These are phyloP conservation scores for Rhizopogon parksii DNA, from an alignment of 1,284 basidiomycete species.

Conservation along the genomic window DNA sequence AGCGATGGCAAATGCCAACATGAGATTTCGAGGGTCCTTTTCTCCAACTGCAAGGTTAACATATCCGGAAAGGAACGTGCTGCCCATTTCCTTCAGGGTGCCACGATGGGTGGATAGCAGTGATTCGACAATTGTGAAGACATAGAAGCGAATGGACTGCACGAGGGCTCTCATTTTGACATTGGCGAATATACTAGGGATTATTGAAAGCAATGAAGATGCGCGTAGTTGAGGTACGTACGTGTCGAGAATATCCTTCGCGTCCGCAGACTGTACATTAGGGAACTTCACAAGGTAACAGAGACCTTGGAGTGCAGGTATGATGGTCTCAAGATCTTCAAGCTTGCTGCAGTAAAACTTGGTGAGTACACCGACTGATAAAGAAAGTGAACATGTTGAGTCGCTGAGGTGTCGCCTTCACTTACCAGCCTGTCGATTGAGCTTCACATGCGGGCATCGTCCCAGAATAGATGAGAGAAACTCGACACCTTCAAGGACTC, in stretches of 20 bases:
- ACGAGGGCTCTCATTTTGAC: slow-evolving; percentile 79
- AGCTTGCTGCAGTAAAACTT: slow-evolving; percentile 84
- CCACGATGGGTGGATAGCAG: slow-evolving; percentile 66
- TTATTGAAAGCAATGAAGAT: neutral
- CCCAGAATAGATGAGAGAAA: slow-evolving; percentile 64
- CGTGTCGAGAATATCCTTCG: slow-evolving; percentile 62
- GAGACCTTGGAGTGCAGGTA: slow-evolving; percentile 72
- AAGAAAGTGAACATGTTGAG: slow-evolving; percentile 9
- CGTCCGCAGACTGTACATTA: slow-evolving; percentile 67
- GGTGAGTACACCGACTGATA: slow-evolving; percentile 71
- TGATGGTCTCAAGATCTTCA: slow-evolving; percentile 76
- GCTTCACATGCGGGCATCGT: slow-evolving; percentile 51
- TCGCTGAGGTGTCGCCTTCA: slow-evolving; percentile 2
- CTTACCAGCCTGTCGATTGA: slow-evolving; percentile 81
- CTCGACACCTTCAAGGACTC: slow-evolving; percentile 54
- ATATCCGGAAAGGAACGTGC: slow-evolving; percentile 74
- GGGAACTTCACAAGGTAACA: slow-evolving; percentile 60
- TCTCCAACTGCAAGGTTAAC: slow-evolving; percentile 83
- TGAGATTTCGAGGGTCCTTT: slow-evolving; percentile 94
- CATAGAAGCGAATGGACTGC: slow-evolving; percentile 76
- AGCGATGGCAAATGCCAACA: slow-evolving; percentile 85
- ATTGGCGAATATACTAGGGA: slow-evolving; percentile 63
- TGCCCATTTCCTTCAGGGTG: slow-evolving; percentile 70
- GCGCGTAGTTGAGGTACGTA: slow-evolving; percentile 32
- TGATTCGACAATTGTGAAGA: slow-evolving; percentile 80